A percentile compares a stretch with the other conserved stretches of the same genome.
These are phyloP conservation scores for Fremontodendron californicum DNA, from an alignment of 345 rosid species.

Conservation along the genomic window DNA sequence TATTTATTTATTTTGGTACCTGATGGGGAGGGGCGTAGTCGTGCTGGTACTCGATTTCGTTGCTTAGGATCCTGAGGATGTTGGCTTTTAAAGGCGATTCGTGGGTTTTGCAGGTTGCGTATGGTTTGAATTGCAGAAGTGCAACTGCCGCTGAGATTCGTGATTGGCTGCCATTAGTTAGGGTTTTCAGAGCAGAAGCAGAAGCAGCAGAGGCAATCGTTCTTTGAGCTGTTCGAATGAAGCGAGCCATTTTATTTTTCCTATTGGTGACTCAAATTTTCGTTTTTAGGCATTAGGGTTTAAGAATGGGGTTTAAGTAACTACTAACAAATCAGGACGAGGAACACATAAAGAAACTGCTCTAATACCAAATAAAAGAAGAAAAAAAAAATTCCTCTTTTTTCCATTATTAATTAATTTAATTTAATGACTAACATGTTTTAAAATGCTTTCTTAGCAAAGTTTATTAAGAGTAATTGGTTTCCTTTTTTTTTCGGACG, in stretches of 20 bases:
- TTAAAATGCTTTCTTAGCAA: too few relatives aligned
- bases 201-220: too few relatives aligned
- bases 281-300: not conserved
- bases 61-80: conserved; percentile 58
- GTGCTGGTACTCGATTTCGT: conserved; percentile 54
- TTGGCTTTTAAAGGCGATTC: conserved; percentile 53
- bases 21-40: conserved; percentile 57
- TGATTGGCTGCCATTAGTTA: not conserved
- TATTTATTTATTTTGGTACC: conserved; percentile 24
- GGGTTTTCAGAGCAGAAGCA: not conserved
- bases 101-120: conserved; percentile 18
- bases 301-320: not conserved
- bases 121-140: not conserved
- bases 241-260: not conserved
- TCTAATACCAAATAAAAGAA: too few relatives aligned
- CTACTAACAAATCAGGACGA: too few relatives aligned
- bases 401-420: too few relatives aligned
- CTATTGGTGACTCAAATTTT: not conserved
- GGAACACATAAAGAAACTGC: too few relatives aligned
- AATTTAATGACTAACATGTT: too few relatives aligned
- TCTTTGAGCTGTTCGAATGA: not conserved
- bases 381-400: too few relatives aligned
- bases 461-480: too few relatives aligned
- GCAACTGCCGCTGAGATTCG: not conserved
- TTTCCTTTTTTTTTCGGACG: too few relatives aligned